Percentiles rank a stretch among this genome's conserved stretches.
Evolutionary conservation across 306 rosid species (phyloP).

Genomic region (Pyrus pyrifolia): DNA sequence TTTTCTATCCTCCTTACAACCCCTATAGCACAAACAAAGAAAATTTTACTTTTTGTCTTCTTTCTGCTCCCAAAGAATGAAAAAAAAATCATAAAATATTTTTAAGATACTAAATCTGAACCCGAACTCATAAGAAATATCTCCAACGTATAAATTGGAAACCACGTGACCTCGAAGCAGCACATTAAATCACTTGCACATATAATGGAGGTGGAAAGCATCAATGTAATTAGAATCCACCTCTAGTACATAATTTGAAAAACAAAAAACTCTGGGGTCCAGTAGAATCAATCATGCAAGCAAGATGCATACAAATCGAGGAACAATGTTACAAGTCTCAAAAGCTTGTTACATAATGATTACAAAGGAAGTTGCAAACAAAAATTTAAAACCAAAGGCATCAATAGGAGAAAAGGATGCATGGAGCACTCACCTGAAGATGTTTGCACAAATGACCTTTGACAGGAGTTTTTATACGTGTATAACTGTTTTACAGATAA

Average conservation of each 20-base stretch:
- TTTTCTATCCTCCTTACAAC: neutral
- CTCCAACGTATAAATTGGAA: neutral
- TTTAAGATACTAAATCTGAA: neutral
- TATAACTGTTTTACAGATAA: conserved; percentile 45
- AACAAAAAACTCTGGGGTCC: neutral
- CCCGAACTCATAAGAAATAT: neutral
- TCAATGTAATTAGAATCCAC: neutral
- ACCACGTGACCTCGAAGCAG: neutral
- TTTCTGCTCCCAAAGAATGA: neutral
- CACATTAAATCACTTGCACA: neutral
- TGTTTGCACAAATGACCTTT: conserved; percentile 87
- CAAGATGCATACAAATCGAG: neutral
- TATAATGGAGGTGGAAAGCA: neutral
- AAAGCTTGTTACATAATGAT: neutral
- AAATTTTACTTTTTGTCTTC: neutral
- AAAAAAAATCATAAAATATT: neutral
- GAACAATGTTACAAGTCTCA: neutral
- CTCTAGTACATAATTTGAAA: neutral
- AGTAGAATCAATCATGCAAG: neutral
- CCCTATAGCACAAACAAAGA: neutral
- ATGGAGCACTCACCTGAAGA: conserved; percentile 56
- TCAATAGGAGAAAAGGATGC: neutral
- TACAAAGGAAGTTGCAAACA: neutral
- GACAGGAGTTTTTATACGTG: conserved; percentile 77
- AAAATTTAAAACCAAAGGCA: neutral